These are phyloP conservation scores for Pulveroboletus sp. DNA, from an alignment of 768 basidiomycete genomes.

Conservation along the genomic window DNA sequence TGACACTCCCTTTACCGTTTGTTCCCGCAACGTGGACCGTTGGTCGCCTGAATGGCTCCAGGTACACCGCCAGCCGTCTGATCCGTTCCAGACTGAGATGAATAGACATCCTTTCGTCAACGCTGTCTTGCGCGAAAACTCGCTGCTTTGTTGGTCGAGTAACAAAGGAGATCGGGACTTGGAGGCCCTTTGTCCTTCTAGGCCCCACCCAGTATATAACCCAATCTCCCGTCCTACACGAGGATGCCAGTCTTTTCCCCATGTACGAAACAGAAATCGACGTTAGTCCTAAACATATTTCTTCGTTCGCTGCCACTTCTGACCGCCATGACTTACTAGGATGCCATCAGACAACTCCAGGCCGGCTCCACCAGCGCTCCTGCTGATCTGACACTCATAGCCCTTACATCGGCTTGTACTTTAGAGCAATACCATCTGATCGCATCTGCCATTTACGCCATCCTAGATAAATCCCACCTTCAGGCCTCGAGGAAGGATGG, in stretches of 20 bases:
- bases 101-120: conserved; percentile 47
- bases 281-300: conserved; percentile 3
- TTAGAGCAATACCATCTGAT: conserved; percentile 16
- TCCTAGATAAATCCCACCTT: conserved; percentile 18
- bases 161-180: too few species aligned
- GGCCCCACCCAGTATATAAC: not conserved
- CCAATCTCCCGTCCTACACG: not conserved
- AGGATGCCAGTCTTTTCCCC: not conserved
- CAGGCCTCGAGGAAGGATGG: conserved; percentile 10
- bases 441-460: conserved; percentile 16
- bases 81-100: conserved; percentile 65
- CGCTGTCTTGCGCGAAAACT: not conserved
- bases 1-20: conserved; percentile 95
- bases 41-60: conserved; percentile 67
- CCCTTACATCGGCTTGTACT: conserved; percentile 17
- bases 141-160: not conserved
- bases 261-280: conserved; percentile 20
- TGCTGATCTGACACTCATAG: conserved; percentile 15
- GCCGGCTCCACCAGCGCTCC: conserved; percentile 21
- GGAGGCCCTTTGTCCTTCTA: not conserved
- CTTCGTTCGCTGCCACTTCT: not conserved
- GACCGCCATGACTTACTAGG: conserved; percentile 7
- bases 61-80: conserved; percentile 41
- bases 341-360: conserved; percentile 17
- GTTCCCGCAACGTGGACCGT: conserved; percentile 92